A percentile compares a stretch with the other conserved stretches of the same genome.
Evolutionary conservation across 495 filamentous ascomycete genomes (phyloP).

Genomic region (Hypomontagnella submonticulosa): DNA sequence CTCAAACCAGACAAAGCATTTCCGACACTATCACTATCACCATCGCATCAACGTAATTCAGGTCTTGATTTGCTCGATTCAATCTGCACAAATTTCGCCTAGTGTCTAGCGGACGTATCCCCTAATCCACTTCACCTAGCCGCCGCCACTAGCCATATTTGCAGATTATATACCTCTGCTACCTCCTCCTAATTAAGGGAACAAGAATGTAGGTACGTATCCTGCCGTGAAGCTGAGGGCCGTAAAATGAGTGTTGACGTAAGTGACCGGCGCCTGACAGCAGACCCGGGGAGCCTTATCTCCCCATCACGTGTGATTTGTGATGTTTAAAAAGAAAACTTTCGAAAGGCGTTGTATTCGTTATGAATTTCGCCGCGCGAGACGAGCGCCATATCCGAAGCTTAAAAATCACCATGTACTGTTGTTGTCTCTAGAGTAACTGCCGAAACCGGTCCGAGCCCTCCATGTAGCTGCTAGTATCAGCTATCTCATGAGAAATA

Average conservation of each 20-base stretch:
- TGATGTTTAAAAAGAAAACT: slow-evolving; percentile 14
- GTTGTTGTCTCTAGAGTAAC: slow-evolving; percentile 15
- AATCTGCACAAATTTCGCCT: slow-evolving; percentile 34
- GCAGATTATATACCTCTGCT: slow-evolving; percentile 13
- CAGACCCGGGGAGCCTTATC: slow-evolving; percentile 6
- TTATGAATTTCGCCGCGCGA: slow-evolving; percentile 27
- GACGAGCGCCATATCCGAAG: slow-evolving; percentile 19
- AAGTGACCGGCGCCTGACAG: slow-evolving; percentile 12
- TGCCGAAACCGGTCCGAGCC: slow-evolving; percentile 12
- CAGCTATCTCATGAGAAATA: slow-evolving; percentile 30
- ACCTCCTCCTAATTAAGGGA: slow-evolving; percentile 13
- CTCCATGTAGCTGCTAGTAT: slow-evolving; percentile 10
- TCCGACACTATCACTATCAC: slow-evolving; percentile 9
- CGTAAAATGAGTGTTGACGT: slow-evolving; percentile 30
- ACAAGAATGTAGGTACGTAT: slow-evolving; percentile 40
- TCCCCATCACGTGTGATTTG: neutral
- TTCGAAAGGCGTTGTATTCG: slow-evolving; percentile 24
- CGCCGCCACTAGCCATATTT: slow-evolving; percentile 18
- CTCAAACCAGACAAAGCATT: slow-evolving; percentile 11
- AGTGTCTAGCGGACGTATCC: slow-evolving; percentile 1
- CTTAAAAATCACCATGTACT: slow-evolving; percentile 20
- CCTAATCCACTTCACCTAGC: slow-evolving; percentile 1
- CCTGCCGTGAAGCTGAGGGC: slow-evolving; percentile 23
- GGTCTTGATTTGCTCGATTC: slow-evolving; percentile 28
- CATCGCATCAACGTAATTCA: neutral